phyloP scores from a whole-genome alignment of 2,329 filamentous ascomycete species.

The Monosporascus sp. region DNA sequence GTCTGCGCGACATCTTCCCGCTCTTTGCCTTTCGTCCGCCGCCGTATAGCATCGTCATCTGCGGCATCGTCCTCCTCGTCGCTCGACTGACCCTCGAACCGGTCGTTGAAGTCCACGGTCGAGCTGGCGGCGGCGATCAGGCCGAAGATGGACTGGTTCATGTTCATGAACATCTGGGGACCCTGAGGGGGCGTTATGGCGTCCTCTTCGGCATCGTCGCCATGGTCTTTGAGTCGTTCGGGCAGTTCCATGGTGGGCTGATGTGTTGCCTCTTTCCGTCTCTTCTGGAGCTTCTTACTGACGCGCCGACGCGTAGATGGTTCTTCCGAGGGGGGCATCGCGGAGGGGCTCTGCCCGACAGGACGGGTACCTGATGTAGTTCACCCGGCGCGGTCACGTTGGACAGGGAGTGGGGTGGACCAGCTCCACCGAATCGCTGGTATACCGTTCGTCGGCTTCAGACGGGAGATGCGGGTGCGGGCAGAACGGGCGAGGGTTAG shows the following conservation, averaged over 20 bases:
- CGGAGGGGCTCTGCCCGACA: neutral
- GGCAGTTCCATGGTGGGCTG: constrained; percentile 45
- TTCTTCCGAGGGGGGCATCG: constrained; percentile 19
- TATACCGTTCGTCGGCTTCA: neutral
- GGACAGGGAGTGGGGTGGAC: constrained; percentile 1
- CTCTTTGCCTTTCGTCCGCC: constrained; percentile 17
- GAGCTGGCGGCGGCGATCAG: constrained; percentile 86
- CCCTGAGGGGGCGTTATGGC: constrained; percentile 37
- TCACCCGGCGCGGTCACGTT: constrained; percentile 1
- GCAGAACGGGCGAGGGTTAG: constrained; percentile 7
- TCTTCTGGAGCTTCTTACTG: constrained; percentile 41
- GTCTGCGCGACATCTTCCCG: constrained; percentile 25
- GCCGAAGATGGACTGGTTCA: constrained; percentile 93
- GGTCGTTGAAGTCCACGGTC: constrained; percentile 72
- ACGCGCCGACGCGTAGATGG: constrained; percentile 34
- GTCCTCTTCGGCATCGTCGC: constrained; percentile 47
- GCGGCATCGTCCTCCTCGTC: constrained; percentile 69
- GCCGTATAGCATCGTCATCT: constrained; percentile 19
- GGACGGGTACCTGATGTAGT: constrained; percentile 3
- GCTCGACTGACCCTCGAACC: constrained; percentile 74
- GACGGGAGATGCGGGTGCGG: constrained; percentile 2
- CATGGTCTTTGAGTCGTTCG: constrained; percentile 44
- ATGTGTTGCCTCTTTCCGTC: constrained; percentile 31
- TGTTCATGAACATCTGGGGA: constrained; percentile 57
- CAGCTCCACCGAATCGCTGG: constrained; percentile 7